These are phyloP conservation scores for Vanderwaltozyma tropicalis DNA, from an alignment of 805 yeast species.

Conservation along the genomic window DNA sequence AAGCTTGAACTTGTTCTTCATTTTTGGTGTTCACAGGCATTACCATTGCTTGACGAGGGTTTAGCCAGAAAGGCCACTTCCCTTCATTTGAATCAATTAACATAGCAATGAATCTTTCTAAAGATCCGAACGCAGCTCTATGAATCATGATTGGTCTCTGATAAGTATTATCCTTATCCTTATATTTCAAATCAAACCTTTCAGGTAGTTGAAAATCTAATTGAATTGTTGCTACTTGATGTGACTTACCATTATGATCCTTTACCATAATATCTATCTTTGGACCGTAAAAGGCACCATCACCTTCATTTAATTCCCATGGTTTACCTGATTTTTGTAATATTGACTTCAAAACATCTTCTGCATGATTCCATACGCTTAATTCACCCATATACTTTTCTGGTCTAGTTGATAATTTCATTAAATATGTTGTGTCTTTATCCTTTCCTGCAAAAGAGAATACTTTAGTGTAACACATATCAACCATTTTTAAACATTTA, in stretches of 20 bases:
- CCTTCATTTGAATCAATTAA: constrained; percentile 85
- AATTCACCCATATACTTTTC: constrained; percentile 65
- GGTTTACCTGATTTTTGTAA: constrained; percentile 42
- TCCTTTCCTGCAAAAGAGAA: constrained; percentile 19
- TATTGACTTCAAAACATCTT: constrained; percentile 48
- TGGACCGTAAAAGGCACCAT: constrained; percentile 95
- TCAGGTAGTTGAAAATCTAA: constrained; percentile 90
- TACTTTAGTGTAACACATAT: constrained; percentile 61
- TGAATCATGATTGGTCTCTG: constrained; percentile 89
- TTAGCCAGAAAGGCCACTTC: constrained; percentile 96
- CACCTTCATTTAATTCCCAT: constrained; percentile 80
- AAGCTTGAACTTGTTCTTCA: constrained; percentile 32
- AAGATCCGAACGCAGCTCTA: constrained; percentile 89
- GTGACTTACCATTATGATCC: constrained; percentile 71
- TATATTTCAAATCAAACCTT: constrained; percentile 65
- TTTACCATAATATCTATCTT: constrained; percentile 79
- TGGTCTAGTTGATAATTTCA: constrained; percentile 81
- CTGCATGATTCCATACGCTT: constrained; percentile 78
- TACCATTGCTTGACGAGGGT: constrained; percentile 80
- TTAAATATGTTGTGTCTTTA: not conserved
- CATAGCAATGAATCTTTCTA: constrained; percentile 86
- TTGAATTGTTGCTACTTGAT: constrained; percentile 93
- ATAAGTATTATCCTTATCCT: constrained; percentile 38
- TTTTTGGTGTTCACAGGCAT: constrained; percentile 69
- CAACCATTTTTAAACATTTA: constrained; percentile 63